These are phyloP conservation scores for Lactifluus pinguis DNA, from an alignment of 768 basidiomycete genomes.

Conservation along the genomic window DNA sequence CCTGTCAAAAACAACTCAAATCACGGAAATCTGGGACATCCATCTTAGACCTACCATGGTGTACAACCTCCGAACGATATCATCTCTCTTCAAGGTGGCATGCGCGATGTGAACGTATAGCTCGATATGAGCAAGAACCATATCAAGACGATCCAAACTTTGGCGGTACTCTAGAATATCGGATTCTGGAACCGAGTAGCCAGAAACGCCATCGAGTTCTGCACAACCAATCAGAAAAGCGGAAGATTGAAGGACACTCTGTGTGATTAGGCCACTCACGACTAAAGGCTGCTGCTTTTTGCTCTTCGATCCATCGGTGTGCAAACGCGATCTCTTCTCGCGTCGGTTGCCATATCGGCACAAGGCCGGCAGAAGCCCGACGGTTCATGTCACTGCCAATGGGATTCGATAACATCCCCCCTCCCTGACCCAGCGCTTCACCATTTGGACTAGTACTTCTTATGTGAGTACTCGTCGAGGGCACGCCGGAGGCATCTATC, in stretches of 20 bases:
- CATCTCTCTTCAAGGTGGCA: not conserved
- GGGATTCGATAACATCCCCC: too few species aligned
- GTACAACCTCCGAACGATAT: slow-evolving; percentile 3
- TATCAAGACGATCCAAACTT: slow-evolving; percentile 11
- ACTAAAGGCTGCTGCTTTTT: too few species aligned
- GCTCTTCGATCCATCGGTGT: too few species aligned
- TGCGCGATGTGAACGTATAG: not conserved
- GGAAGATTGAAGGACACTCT: not conserved
- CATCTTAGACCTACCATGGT: not conserved
- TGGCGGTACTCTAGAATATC: slow-evolving; percentile 7
- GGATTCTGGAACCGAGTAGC: not conserved
- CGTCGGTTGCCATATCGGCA: not conserved
- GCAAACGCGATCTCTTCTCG: too few species aligned
- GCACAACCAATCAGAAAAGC: not conserved
- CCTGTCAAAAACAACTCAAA: not conserved
- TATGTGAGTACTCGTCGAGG: slow-evolving; percentile 1
- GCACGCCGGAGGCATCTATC: not conserved
- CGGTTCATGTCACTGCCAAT: too few species aligned
- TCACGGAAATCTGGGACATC: too few species aligned
- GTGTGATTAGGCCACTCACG: not conserved
- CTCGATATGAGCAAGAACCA: not conserved
- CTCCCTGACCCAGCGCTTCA: not conserved
- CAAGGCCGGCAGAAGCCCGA: not conserved
- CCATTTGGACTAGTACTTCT: not conserved
- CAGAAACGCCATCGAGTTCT: not conserved